Percentiles rank a stretch among this genome's conserved stretches.
Conservation (phyloP, 1,284 basidiomycete genomes). For the Leccinum ambiguum region DNA sequence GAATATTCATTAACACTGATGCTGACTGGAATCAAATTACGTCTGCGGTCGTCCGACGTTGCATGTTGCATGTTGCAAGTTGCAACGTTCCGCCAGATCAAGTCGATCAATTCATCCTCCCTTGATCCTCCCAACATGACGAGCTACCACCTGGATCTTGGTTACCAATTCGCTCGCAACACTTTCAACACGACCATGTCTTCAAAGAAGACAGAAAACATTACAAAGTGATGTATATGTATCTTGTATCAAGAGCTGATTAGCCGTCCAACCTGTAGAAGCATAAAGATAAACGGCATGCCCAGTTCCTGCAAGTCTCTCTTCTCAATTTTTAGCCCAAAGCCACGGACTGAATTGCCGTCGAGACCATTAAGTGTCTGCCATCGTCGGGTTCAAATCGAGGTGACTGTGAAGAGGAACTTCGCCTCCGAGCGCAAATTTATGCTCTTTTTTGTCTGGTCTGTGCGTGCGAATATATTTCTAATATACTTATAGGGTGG, state of each 20-base stretch:
- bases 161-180: conserved; percentile 7
- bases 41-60: neutral
- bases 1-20: conserved; percentile 4
- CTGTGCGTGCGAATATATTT: conserved; percentile 47
- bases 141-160: neutral
- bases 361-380: conserved; percentile 17
- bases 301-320: conserved; percentile 60
- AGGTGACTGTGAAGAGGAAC: conserved; percentile 57
- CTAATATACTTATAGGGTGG: conserved; percentile 29
- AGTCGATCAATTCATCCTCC: neutral
- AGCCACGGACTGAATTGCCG: conserved; percentile 21
- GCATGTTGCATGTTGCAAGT: neutral
- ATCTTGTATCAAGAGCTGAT: conserved; percentile 65
- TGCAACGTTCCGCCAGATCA: conserved; percentile 8
- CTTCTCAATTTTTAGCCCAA: conserved; percentile 30
- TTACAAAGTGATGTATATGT: neutral
- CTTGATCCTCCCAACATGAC: neutral
- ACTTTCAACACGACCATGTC: neutral
- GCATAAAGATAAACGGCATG: conserved; percentile 58
- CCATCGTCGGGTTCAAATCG: conserved; percentile 41
- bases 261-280: conserved; percentile 56
- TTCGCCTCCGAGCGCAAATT: neutral
- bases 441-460: conserved; percentile 37
- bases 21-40: neutral
- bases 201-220: neutral